A percentile compares a stretch with the other conserved stretches of the same genome.
phyloP scores from a whole-genome alignment of 768 basidiomycete species.

The Kwoniella dendrophila region DNA sequence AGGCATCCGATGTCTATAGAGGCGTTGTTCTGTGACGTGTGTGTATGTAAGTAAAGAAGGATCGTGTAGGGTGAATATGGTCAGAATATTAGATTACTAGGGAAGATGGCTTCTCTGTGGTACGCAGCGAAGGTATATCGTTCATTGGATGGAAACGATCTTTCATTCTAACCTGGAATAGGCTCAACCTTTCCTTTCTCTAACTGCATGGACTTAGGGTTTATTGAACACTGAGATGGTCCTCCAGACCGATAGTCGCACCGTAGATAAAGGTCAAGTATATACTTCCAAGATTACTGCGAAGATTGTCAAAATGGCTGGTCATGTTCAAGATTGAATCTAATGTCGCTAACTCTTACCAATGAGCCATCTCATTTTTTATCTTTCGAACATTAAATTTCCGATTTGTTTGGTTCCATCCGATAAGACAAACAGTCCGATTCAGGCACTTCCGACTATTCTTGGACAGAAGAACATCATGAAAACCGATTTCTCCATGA shows the following conservation, averaged over 20 bases:
- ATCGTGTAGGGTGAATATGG: neutral
- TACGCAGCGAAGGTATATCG: neutral
- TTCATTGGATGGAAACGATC: neutral
- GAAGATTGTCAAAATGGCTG: slow-evolving; percentile 9
- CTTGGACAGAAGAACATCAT: neutral
- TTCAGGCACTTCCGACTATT: slow-evolving; percentile 4
- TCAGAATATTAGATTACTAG: neutral
- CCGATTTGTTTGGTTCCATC: slow-evolving; percentile 23
- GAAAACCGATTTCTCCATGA: no score
- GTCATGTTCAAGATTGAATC: neutral
- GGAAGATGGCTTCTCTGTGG: slow-evolving; percentile 4
- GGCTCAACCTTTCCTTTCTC: neutral
- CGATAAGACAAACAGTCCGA: slow-evolving; percentile 4
- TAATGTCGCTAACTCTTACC: neutral
- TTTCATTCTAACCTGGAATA: neutral
- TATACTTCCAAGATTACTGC: neutral
- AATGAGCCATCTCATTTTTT: slow-evolving; percentile 17
- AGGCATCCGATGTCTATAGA: neutral
- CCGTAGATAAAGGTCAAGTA: neutral
- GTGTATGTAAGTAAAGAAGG: neutral
- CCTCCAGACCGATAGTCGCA: no score
- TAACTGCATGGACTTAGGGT: no score
- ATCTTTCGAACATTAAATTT: neutral
- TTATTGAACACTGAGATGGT: neutral
- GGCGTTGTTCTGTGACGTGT: slow-evolving; percentile 11